Percentiles rank a stretch among this genome's conserved stretches.
phyloP scores from a whole-genome alignment of 495 filamentous ascomycete species.

The Acidiella bohemica region DNA sequence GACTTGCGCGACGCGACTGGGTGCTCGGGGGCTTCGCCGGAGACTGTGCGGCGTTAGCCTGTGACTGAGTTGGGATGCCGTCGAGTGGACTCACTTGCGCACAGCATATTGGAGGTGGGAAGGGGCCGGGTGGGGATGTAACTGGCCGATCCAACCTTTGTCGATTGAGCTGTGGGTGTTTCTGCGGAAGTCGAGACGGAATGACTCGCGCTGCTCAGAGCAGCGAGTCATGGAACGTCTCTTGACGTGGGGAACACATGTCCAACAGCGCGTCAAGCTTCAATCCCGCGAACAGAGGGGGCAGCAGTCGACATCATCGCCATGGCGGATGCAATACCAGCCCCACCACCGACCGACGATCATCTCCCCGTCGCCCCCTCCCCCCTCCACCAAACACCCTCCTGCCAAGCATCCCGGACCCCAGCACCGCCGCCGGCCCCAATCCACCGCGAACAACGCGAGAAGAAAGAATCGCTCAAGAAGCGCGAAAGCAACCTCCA shows the following conservation, averaged over 20 bases:
- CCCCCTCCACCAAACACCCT: conserved; percentile 28
- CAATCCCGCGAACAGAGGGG: neutral
- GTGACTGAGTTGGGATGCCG: neutral
- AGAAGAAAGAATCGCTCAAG: conserved; percentile 32
- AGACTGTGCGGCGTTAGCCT: conserved; percentile 45
- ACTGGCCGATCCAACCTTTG: too few relatives aligned
- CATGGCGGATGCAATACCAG: neutral
- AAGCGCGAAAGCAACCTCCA: conserved; percentile 30
- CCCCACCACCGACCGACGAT: conserved; percentile 6
- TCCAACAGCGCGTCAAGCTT: neutral
- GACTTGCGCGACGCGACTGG: conserved; percentile 91
- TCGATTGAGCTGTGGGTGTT: too few relatives aligned
- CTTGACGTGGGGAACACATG: too few relatives aligned
- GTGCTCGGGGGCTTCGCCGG: conserved; percentile 88
- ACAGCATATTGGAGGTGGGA: conserved; percentile 11
- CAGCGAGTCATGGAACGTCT: too few relatives aligned
- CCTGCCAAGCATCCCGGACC: conserved; percentile 24
- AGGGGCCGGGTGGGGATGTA: too few relatives aligned
- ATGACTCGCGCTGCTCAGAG: too few relatives aligned
- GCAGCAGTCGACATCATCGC: neutral
- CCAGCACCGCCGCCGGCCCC: conserved; percentile 15
- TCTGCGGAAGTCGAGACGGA: too few relatives aligned
- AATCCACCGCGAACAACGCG: conserved; percentile 27
- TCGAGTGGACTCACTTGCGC: conserved; percentile 9
- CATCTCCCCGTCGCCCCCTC: conserved; percentile 29